Evolutionary conservation across 495 filamentous ascomycete species (phyloP), one percentile per base, ranked within the genome.

Genomic region (Aspergillus sclerotiicarbonarius): DNA sequence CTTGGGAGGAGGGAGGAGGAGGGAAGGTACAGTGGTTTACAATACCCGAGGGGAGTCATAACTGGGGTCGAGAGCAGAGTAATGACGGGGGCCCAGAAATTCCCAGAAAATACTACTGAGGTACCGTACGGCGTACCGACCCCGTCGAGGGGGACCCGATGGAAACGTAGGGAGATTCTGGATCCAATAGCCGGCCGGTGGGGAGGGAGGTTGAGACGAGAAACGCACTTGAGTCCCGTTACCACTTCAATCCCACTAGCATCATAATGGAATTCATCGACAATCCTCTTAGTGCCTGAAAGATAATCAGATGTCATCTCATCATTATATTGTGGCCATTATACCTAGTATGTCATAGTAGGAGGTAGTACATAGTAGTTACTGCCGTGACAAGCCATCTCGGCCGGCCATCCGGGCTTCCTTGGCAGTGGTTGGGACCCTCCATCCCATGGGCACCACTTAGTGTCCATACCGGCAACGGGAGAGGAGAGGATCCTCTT

Each of bases 391-490:
- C 41, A 49, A 60, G 51, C 53, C 47, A 53, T 56, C 48, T 61
- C 60, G 65, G 60, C 57, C 56, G 45, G 47, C 33, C 57, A 65
- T 44, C 51, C 52, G 58, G 54, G 35, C 47, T 44, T 25, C 29
- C 54, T 57, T 57, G 54, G 54, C 33, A 57, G 33, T 43, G 54
- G 54, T 46, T 52, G 51, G 53, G 32, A 35, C 39, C 53, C 54
- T 61, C 53, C 53, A 56, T 48, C 41, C 58, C 59, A 53, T 57
- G 53, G 59, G 54, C 25, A 25, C 25, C 25, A 25, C 25, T 25
- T 25, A 25, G 25, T 25, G 25, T 25, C 25, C 25, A 25, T 25
- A 5, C 25, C 25, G 25, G 25, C 25, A 25, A 25, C 25, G 25
- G 25, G 25, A 25, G 25, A 25, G 25, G 25, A 25, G 25, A 25